Evolutionary conservation across 345 rosid genomes (phyloP).

Genomic region (Linum usitatissimum): DNA sequence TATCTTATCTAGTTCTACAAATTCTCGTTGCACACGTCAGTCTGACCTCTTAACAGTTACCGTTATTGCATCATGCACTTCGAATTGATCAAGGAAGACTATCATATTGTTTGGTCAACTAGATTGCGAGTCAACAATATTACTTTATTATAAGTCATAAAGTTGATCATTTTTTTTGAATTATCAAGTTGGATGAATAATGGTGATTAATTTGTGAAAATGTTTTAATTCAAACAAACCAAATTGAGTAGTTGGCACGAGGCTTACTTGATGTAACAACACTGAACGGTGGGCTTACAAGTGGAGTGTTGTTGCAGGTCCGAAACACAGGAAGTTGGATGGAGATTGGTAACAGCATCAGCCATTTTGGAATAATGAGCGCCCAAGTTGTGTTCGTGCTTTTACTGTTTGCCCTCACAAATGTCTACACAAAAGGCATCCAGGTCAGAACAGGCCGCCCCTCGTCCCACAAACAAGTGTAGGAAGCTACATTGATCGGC

Average conservation of each 20-base stretch:
- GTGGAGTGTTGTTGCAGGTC: constrained; percentile 36
- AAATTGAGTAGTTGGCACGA: background rate
- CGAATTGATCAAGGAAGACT: background rate
- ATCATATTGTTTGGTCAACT: background rate
- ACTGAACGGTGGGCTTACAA: too few relatives aligned
- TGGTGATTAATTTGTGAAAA: too few relatives aligned
- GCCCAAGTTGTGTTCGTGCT: constrained; percentile 95
- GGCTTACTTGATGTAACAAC: too few relatives aligned
- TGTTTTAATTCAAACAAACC: background rate
- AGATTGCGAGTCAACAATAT: background rate
- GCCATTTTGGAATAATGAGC: constrained; percentile 91
- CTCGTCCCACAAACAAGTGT: constrained; percentile 47
- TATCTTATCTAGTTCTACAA: background rate
- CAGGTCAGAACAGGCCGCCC: constrained; percentile 29
- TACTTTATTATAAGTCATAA: too few relatives aligned
- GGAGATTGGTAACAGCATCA: constrained; percentile 95
- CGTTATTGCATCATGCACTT: background rate
- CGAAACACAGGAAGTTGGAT: constrained; percentile 92
- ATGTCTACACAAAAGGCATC: constrained; percentile 70
- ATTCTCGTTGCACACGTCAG: background rate
- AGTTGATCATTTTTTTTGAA: too few relatives aligned
- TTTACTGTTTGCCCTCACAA: constrained; percentile 74
- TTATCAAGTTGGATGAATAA: too few relatives aligned
- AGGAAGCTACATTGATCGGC: constrained; percentile 1
- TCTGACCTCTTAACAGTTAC: background rate